A percentile compares a stretch with the other conserved stretches of the same genome.
Conservation (phyloP, 2,329 filamentous ascomycete genomes). For the Monilinia laxa region DNA sequence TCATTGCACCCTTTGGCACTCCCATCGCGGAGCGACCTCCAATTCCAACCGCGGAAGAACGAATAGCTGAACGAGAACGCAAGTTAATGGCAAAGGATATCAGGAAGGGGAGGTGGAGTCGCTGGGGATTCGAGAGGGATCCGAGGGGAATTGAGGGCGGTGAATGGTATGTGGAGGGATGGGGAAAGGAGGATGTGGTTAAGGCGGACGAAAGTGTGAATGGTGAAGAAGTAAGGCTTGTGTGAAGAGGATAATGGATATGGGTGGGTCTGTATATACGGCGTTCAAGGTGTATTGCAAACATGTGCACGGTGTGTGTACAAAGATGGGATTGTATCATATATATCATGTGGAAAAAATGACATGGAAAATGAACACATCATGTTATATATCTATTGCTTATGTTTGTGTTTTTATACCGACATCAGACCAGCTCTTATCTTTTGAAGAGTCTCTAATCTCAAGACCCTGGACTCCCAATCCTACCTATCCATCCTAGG, state of each 20-base stretch:
- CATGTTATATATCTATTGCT: constrained; percentile 2
- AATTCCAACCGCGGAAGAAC: constrained; percentile 64
- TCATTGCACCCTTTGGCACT: constrained; percentile 68
- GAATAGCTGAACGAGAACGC: constrained; percentile 53
- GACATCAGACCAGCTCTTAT: not conserved
- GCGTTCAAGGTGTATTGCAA: constrained; percentile 16
- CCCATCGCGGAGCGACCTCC: constrained; percentile 63
- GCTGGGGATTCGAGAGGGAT: constrained; percentile 25
- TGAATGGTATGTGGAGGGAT: constrained; percentile 21
- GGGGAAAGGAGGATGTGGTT: constrained; percentile 28
- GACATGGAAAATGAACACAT: not conserved
- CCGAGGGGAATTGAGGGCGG: constrained; percentile 12
- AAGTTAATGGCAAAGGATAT: constrained; percentile 59
- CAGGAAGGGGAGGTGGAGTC: constrained; percentile 42
- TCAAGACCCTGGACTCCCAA: not conserved
- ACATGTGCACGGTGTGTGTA: constrained; percentile 8
- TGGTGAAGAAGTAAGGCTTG: constrained; percentile 10
- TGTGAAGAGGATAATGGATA: not conserved
- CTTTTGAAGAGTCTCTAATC: not conserved
- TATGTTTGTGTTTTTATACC: not conserved
- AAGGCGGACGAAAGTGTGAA: not conserved
- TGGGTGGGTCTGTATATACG: constrained; percentile 17
- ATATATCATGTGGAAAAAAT: constrained; percentile 3
- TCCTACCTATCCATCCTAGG: not conserved
- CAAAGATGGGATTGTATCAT: constrained; percentile 21